Conservation (phyloP, 345 rosid species). For the Chamaenerion angustifolium region DNA sequence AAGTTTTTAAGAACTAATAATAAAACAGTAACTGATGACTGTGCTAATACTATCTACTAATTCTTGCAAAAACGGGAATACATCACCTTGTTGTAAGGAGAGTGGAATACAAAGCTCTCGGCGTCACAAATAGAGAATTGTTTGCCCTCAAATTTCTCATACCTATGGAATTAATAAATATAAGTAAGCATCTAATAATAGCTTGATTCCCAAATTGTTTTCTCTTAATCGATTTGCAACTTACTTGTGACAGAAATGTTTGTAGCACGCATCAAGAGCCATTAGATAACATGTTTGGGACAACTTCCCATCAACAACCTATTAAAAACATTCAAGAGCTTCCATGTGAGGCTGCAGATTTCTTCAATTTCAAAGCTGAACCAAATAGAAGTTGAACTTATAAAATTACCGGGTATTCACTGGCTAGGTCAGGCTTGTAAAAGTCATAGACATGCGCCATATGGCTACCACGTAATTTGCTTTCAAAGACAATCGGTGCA, state of each 20-base stretch:
- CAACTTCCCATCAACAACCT: slow-evolving; percentile 99
- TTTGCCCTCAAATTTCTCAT: slow-evolving; percentile 71
- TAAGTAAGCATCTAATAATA: slow-evolving; percentile 1
- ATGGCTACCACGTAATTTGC: slow-evolving; percentile 87
- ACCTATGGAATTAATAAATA: slow-evolving; percentile 24
- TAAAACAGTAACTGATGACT: background rate
- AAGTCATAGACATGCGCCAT: slow-evolving; percentile 98
- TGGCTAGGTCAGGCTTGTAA: slow-evolving; percentile 97
- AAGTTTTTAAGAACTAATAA: background rate
- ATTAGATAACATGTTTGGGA: slow-evolving; percentile 97
- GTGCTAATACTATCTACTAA: background rate
- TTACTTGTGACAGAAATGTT: slow-evolving; percentile 71
- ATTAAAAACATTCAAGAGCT: slow-evolving; percentile 8
- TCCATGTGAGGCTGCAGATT: background rate
- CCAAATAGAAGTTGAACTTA: no score
- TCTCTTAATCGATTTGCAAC: slow-evolving; percentile 9
- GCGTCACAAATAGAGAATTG: slow-evolving; percentile 72
- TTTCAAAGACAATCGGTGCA: slow-evolving; percentile 89
- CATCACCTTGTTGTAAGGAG: slow-evolving; percentile 93
- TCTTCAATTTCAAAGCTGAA: background rate
- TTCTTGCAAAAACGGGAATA: background rate
- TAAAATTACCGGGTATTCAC: slow-evolving; percentile 87
- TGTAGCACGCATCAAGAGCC: slow-evolving; percentile 95
- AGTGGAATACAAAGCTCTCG: slow-evolving; percentile 78
- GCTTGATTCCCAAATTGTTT: background rate